A percentile compares a stretch with the other conserved stretches of the same genome.
Evolutionary conservation across 805 yeast genomes (phyloP).

Genomic region (Saturnispora gosingensis): DNA sequence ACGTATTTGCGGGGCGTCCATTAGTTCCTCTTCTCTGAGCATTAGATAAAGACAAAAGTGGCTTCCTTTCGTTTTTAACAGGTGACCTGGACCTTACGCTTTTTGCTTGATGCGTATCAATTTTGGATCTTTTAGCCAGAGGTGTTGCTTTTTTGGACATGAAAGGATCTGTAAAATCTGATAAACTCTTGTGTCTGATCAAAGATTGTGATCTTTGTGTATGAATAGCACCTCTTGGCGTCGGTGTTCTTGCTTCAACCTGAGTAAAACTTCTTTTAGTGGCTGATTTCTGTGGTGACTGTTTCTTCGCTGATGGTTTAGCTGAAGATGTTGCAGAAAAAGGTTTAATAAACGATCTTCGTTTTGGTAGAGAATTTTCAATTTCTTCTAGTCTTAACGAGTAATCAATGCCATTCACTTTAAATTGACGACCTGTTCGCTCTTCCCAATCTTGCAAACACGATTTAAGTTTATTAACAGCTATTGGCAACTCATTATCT

Average conservation of each 20-base stretch:
- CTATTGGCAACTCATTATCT: constrained; percentile 56
- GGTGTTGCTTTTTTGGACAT: constrained; percentile 1
- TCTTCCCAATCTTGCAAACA: constrained; percentile 42
- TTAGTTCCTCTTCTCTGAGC: not conserved
- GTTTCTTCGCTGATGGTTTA: not conserved
- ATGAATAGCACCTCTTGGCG: not conserved
- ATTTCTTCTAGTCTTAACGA: constrained; percentile 21
- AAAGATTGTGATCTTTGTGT: not conserved
- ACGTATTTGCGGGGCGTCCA: not conserved
- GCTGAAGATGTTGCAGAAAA: constrained; percentile 6
- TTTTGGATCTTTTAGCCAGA: not conserved
- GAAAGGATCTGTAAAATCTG: constrained; percentile 6
- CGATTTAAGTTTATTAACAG: constrained; percentile 41
- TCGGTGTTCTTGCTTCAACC: not conserved
- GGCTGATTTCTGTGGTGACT: not conserved
- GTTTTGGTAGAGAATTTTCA: constrained; percentile 13
- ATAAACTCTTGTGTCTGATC: not conserved
- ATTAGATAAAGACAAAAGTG: not conserved
- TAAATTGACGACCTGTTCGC: constrained; percentile 29
- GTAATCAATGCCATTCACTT: constrained; percentile 43
- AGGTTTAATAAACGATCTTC: constrained; percentile 2
- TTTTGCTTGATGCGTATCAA: not conserved
- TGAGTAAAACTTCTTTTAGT: not conserved
- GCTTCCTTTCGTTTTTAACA: not conserved
- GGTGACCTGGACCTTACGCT: not conserved